Percentiles rank a stretch among this genome's conserved stretches.
Conservation (phyloP, 345 rosid species). For the Gynandropsis gynandra region DNA sequence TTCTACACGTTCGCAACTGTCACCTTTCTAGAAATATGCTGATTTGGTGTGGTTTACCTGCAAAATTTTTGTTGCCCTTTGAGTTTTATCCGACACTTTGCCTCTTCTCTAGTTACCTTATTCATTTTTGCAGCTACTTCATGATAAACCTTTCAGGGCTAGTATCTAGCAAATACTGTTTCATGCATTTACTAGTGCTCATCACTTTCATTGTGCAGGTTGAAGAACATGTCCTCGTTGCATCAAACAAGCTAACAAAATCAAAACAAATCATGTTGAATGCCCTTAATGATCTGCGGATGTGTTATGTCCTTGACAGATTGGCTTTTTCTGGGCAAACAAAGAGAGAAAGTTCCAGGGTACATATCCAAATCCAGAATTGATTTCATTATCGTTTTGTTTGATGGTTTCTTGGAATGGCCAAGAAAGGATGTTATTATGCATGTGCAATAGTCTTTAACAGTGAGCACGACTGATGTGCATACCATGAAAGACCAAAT, state of each 20-base stretch:
- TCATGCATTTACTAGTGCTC: conserved; percentile 16
- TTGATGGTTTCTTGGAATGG: neutral
- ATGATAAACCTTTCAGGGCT: neutral
- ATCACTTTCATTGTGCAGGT: conserved; percentile 43
- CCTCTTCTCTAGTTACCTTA: neutral
- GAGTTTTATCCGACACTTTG: neutral
- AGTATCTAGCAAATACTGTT: conserved; percentile 3
- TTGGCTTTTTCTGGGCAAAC: conserved; percentile 35
- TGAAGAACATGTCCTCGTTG: conserved; percentile 58
- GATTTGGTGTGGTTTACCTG: too few species aligned
- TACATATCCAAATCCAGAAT: conserved; percentile 18
- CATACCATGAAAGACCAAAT: conserved; percentile 2
- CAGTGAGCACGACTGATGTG: conserved; percentile 4
- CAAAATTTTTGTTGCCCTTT: neutral
- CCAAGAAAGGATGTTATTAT: neutral
- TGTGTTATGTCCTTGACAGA: conserved; percentile 56
- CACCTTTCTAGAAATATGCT: too few species aligned
- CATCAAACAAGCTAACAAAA: conserved; percentile 63
- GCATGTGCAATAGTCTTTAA: conserved; percentile 10
- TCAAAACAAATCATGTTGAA: conserved; percentile 80
- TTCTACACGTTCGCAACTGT: neutral
- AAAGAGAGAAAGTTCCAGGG: conserved; percentile 60
- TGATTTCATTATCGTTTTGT: conserved; percentile 10
- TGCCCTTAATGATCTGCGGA: conserved; percentile 81
- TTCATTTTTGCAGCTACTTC: conserved; percentile 1